phyloP scores from a whole-genome alignment of 805 yeast genomes.

The Candida takata region DNA sequence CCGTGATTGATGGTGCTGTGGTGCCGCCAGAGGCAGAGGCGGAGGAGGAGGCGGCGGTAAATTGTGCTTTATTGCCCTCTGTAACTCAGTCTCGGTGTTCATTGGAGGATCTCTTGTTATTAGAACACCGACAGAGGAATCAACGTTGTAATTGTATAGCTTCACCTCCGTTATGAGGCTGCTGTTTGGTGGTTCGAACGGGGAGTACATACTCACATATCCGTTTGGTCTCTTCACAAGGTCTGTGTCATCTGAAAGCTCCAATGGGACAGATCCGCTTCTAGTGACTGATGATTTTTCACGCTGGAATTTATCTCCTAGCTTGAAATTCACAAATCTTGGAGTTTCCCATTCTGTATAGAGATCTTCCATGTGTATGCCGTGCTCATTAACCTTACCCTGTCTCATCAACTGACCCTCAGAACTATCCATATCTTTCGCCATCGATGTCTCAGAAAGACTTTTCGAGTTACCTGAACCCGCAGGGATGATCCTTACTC shows the following conservation, averaged over 20 bases:
- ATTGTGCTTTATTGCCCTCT: too few species aligned
- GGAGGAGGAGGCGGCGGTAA: too few species aligned
- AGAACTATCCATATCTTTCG: slow-evolving; percentile 1
- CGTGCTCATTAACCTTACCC: background rate
- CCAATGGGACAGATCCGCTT: slow-evolving; percentile 1
- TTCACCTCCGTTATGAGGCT: slow-evolving; percentile 1
- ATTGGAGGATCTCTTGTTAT: background rate
- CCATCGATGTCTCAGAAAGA: background rate
- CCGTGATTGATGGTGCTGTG: too few species aligned
- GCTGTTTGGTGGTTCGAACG: background rate
- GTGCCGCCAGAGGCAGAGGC: too few species aligned
- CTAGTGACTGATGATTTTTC: background rate
- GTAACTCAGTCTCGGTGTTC: too few species aligned
- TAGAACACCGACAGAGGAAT: background rate
- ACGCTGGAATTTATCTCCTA: background rate
- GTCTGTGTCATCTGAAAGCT: background rate
- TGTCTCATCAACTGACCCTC: slow-evolving; percentile 1
- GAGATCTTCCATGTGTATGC: background rate
- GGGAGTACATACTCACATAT: background rate
- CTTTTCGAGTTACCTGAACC: background rate
- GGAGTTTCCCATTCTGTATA: slow-evolving; percentile 1
- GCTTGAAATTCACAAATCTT: background rate
- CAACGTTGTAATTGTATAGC: background rate
- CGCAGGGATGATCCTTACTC: background rate
- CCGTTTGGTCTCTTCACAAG: slow-evolving; percentile 1